Percentiles rank a stretch among this genome's conserved stretches.
phyloP scores from a whole-genome alignment of 768 basidiomycete species.

The Kwoniella sp. region DNA sequence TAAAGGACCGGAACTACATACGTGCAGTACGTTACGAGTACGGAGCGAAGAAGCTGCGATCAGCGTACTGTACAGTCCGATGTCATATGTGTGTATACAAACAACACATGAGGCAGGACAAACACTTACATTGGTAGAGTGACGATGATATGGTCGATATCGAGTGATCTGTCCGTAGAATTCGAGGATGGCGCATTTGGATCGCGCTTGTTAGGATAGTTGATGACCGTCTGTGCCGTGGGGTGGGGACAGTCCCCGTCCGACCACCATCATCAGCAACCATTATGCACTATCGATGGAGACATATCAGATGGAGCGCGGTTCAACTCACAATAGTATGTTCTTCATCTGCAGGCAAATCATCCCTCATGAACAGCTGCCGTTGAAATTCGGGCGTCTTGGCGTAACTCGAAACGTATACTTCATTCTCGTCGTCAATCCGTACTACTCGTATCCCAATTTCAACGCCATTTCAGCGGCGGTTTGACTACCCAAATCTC shows the following conservation, averaged over 20 bases:
- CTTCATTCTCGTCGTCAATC: constrained; percentile 1
- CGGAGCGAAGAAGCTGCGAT: too few species aligned
- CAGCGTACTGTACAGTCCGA: too few species aligned
- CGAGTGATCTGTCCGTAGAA: constrained; percentile 25
- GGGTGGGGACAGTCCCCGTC: too few species aligned
- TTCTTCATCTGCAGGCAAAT: constrained; percentile 16
- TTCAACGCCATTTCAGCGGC: too few species aligned
- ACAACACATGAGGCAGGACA: too few species aligned
- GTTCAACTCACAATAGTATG: constrained; percentile 34
- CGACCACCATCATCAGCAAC: too few species aligned
- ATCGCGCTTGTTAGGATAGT: constrained; percentile 14
- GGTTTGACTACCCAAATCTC: too few species aligned
- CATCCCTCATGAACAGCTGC: constrained; percentile 15
- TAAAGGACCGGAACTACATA: background rate
- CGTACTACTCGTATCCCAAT: too few species aligned
- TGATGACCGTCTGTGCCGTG: constrained; percentile 3
- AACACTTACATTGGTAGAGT: constrained; percentile 23
- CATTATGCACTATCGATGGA: too few species aligned
- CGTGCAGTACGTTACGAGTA: too few species aligned
- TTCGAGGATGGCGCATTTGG: constrained; percentile 11
- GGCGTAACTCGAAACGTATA: background rate
- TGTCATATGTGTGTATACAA: too few species aligned
- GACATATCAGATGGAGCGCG: too few species aligned
- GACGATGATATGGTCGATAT: constrained; percentile 38
- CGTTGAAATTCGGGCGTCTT: constrained; percentile 11